Evolutionary conservation across 148 eudicot genomes (phyloP), one percentile per base, ranked within the genome.

Genomic region (Simmondsia chinensis): DNA sequence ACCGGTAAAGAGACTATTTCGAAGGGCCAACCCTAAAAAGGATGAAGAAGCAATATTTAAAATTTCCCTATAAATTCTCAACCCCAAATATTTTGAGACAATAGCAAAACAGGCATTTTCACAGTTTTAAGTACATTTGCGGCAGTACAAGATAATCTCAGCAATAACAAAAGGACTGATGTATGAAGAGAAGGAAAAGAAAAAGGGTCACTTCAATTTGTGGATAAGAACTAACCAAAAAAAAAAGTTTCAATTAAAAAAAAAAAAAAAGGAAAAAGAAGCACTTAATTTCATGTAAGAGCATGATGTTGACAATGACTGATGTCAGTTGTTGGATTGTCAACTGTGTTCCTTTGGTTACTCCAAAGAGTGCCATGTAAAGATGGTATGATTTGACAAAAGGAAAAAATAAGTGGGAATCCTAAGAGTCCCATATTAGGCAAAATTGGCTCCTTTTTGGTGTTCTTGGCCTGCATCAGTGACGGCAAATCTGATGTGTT

Each of bases 351-450:
- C 48, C 37, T 46, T 13, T 17, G 27, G 43, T 20, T 40, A 12
- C 36, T 25, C 32, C 36, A 22, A 40, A 64, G 60, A 56, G 57
- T 57, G 37, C 66, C 63, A 57, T 34, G 52, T 50, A 60, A 71
- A 71, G 65, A 59, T 47, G 56, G 50, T 16, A 37, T 33, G 41
- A 52, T 40, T 29, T 47, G 58, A 57, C 35, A 37, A 57, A 50
- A 48, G 24, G 49, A 59, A 59, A 39, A 70, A 54, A 22, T 25
- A 66, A 59, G 76, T 69, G 74, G 79, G 81, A 59, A 74, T 68
- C 73, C 68, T 65, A 71, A n/a, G n/a, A n/a, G n/a, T n/a, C n/a
- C n/a, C n/a, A n/a, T n/a, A n/a, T n/a, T n/a, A n/a, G n/a, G n/a
- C n/a, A n/a, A n/a, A n/a, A n/a, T n/a, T n/a, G n/a, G n/a, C n/a